A percentile compares a stretch with the other conserved stretches of the same genome.
Evolutionary conservation across 352 stramenopile genomes (phyloP).

Genomic region (Pythium rishiriense): DNA sequence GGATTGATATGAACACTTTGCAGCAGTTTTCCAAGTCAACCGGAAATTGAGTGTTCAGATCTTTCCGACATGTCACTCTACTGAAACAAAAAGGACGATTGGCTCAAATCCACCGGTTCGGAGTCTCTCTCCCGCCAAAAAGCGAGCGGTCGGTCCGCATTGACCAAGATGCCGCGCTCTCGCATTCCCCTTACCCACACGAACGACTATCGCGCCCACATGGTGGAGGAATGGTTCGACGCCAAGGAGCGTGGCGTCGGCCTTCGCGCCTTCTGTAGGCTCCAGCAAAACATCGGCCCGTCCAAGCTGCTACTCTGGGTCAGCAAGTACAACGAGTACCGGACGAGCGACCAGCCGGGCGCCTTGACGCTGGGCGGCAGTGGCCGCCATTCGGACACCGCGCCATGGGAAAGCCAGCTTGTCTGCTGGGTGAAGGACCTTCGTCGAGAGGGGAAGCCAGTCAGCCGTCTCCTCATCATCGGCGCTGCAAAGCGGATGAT

Average conservation of each 20-base stretch:
- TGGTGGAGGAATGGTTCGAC: constrained; percentile 1
- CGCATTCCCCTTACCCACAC: not conserved
- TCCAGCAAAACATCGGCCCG: not conserved
- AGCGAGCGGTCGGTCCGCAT: too few species aligned
- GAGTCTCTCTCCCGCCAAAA: constrained; percentile 12
- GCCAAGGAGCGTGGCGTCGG: not conserved
- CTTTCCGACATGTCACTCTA: too few species aligned
- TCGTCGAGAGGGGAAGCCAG: not conserved
- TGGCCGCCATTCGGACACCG: not conserved
- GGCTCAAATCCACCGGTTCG: too few species aligned
- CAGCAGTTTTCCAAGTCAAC: too few species aligned
- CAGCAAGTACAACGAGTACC: not conserved
- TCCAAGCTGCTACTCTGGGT: constrained; percentile 1
- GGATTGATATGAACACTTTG: too few species aligned
- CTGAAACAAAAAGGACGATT: too few species aligned
- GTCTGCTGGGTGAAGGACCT: not conserved
- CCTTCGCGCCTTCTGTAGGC: not conserved
- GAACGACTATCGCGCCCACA: constrained; percentile 3
- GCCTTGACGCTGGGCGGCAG: not conserved
- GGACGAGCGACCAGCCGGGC: not conserved
- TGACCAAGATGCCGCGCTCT: not conserved
- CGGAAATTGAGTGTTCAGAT: too few species aligned
- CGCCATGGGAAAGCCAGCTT: not conserved
- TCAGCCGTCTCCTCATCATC: constrained; percentile 1
- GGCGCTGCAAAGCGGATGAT: constrained; percentile 1